These are phyloP conservation scores for Acidomyces sp. DNA, from an alignment of 495 filamentous ascomycete species.

Conservation along the genomic window DNA sequence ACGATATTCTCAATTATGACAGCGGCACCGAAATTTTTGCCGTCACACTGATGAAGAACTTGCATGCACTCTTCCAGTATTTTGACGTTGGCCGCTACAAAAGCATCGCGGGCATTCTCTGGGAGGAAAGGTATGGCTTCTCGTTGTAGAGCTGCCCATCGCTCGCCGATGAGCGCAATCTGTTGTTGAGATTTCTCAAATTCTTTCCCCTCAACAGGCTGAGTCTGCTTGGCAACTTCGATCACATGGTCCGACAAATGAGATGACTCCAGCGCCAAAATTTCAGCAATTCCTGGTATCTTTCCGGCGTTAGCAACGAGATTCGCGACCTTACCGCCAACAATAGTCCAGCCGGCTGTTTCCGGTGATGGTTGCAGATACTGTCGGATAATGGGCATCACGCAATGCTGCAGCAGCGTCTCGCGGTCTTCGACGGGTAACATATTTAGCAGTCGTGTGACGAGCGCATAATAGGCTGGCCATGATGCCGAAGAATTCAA, in stretches of 20 bases:
- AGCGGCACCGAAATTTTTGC: conserved; percentile 73
- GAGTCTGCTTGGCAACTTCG: conserved; percentile 51
- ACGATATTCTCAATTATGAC: conserved; percentile 42
- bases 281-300: conserved; percentile 23
- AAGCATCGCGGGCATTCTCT: conserved; percentile 3
- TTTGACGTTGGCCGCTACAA: conserved; percentile 10
- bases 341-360: conserved; percentile 38
- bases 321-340: conserved; percentile 27
- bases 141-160: conserved; percentile 47
- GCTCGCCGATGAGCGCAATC: conserved; percentile 44
- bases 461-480: conserved; percentile 53
- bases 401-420: conserved; percentile 34
- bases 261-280: conserved; percentile 40
- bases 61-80: conserved; percentile 40
- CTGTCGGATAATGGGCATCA: conserved; percentile 46
- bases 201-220: conserved; percentile 65
- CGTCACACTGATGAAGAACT: conserved; percentile 47
- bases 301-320: conserved; percentile 33
- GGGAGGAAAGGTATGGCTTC: not conserved
- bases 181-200: conserved; percentile 55
- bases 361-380: conserved; percentile 41
- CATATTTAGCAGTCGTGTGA: conserved; percentile 36
- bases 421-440: conserved; percentile 36
- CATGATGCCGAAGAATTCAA: conserved; percentile 54
- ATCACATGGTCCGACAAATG: conserved; percentile 42